Evolutionary conservation across 1,284 basidiomycete species (phyloP), one percentile per base, ranked within the genome.

Genomic region (Microstroma glucosiphilum): DNA sequence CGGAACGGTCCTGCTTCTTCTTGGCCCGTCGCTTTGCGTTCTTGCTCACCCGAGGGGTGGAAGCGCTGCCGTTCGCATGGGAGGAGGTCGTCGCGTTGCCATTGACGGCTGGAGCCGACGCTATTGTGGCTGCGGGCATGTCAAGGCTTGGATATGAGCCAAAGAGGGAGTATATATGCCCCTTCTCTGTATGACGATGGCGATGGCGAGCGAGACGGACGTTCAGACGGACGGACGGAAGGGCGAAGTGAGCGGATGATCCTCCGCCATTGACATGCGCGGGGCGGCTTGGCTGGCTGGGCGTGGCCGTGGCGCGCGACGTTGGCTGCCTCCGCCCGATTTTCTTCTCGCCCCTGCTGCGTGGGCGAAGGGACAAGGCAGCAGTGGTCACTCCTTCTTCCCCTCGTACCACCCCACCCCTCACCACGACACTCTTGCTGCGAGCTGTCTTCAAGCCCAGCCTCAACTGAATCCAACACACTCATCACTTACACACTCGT

Each of bases 11-110:
- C 58, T 69, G 67, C 65, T 77, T 78, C 65, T 70, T 71, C 65
- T 78, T 77, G 25, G 65, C 66, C 26, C 76, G 60, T 6, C 76
- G 64, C 62, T 72, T 78, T 11, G 76, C 76, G 55, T 77, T 77
- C 65, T 75, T 77, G 17, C 58, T 63, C 17, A 37, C 19, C 6
- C 30, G n/a, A 19, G 42, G 23, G 17, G 40, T n/a, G 26, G 30
- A 19, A 49, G 21, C 43, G 48, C 21, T 25, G 51, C 51, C 51
- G 25, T 54, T 54, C 2, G 13, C 21, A 15, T 54, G n/a, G 8
- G 43, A 21, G 21, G 30, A 37, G 30, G 51, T 25, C 51, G 51
- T 3, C 3, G 8, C 51, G 25, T 54, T 54, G 51, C 13, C 21
- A 17, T 21, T 26, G 25, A 25, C 21, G 51, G 51, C 51, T 15